Percentiles rank a stretch among this genome's conserved stretches.
Conservation (phyloP, 2,329 filamentous ascomycete species). For the Aaosphaeria pasadenensis region DNA sequence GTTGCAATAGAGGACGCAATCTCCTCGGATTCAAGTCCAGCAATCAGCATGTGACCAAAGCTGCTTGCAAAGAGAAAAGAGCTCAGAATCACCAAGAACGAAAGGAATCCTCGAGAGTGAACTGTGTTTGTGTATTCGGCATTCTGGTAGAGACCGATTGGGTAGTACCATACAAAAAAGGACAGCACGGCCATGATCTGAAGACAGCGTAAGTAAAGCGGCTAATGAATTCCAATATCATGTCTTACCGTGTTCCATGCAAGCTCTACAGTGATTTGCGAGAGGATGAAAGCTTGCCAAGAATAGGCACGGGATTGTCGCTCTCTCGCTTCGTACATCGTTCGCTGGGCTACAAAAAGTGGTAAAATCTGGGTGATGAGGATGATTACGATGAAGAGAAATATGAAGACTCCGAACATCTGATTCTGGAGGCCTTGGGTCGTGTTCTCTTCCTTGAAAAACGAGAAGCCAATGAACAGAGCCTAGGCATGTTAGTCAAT, state of each 20-base stretch:
- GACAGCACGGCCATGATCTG: conserved; percentile 52
- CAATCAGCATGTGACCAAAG: conserved; percentile 67
- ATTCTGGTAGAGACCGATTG: conserved; percentile 68
- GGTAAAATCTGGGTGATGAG: conserved; percentile 76
- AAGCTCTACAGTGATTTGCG: conserved; percentile 76
- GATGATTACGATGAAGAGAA: conserved; percentile 70
- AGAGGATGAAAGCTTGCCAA: conserved; percentile 77
- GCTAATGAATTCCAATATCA: no score
- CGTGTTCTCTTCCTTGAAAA: conserved; percentile 66
- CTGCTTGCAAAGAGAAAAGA: conserved; percentile 57
- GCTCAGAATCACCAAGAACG: conserved; percentile 49
- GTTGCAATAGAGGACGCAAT: conserved; percentile 67
- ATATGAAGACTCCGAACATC: conserved; percentile 77
- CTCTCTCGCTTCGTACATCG: conserved; percentile 79
- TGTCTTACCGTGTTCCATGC: conserved; percentile 71
- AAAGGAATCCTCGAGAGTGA: conserved; percentile 65
- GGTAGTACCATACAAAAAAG: conserved; percentile 78
- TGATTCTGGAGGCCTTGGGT: conserved; percentile 77
- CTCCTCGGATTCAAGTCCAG: conserved; percentile 68
- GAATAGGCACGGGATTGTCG: conserved; percentile 76
- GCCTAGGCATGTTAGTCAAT: conserved; percentile 2
- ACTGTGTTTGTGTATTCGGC: conserved; percentile 57
- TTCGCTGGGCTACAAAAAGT: conserved; percentile 72
- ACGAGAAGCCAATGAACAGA: conserved; percentile 76
- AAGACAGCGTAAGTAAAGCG: no score